phyloP scores from a whole-genome alignment of 306 rosid species.

The Cyclanthera cordifolia region DNA sequence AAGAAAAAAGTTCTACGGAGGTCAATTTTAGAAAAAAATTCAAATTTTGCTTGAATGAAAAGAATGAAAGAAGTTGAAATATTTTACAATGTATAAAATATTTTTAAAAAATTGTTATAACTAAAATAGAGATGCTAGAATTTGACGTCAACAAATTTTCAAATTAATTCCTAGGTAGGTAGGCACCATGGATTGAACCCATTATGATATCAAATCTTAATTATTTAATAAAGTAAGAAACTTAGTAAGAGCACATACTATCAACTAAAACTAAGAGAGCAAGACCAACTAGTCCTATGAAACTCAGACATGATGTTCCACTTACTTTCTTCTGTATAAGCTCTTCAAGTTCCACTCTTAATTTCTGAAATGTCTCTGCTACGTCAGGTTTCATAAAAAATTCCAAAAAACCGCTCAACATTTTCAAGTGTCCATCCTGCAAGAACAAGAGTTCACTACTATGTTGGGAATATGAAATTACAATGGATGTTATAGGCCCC shows the following conservation, averaged over 20 bases:
- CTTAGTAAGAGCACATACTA: not conserved
- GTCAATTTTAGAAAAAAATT: no score
- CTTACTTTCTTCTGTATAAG: constrained; percentile 75
- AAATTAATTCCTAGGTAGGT: no score
- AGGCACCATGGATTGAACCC: no score
- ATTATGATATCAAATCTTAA: not conserved
- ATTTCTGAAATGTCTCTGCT: constrained; percentile 55
- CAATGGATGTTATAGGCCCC: not conserved
- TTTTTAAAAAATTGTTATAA: no score
- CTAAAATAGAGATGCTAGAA: no score
- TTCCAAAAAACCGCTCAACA: constrained; percentile 92
- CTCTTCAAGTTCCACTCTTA: constrained; percentile 65
- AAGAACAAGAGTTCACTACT: constrained; percentile 15
- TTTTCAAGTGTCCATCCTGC: constrained; percentile 82
- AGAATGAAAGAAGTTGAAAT: no score
- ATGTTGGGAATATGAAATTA: not conserved
- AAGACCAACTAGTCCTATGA: constrained; percentile 4
- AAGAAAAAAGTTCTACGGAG: no score
- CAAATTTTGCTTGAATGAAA: no score
- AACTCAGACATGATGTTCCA: not conserved
- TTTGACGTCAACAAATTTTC: no score
- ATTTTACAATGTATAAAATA: no score
- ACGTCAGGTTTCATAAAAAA: constrained; percentile 72
- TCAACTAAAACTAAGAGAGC: not conserved
- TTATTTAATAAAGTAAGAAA: not conserved